A percentile compares a stretch with the other conserved stretches of the same genome.
These are phyloP conservation scores for Carex cristatella DNA, from an alignment of 176 grass and related monocot genomes.

Conservation along the genomic window DNA sequence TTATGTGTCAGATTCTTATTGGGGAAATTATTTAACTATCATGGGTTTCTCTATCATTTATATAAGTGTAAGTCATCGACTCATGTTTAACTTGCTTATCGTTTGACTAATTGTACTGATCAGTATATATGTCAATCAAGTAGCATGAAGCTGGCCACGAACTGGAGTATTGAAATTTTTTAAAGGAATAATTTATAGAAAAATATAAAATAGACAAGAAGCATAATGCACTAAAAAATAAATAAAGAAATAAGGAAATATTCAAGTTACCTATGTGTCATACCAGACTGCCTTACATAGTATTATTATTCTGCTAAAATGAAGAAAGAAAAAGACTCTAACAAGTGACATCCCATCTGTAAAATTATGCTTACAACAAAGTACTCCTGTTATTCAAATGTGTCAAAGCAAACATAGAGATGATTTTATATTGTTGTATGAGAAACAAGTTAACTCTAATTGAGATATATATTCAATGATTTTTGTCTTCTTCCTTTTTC, in stretches of 20 bases:
- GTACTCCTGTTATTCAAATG: not conserved
- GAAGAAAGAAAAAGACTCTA: not conserved
- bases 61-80: too few species aligned
- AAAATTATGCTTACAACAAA: not conserved
- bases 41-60: conserved; percentile 31
- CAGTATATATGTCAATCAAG: not conserved
- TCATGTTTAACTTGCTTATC: conserved; percentile 3
- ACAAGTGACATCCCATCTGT: not conserved
- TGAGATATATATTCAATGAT: too few species aligned
- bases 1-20: conserved; percentile 61
- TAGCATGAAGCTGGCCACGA: not conserved
- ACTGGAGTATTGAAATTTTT: not conserved
- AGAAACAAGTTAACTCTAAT: conserved; percentile 23
- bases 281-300: not conserved
- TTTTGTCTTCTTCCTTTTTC: too few species aligned
- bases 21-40: conserved; percentile 50
- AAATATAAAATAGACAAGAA: too few species aligned
- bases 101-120: not conserved
- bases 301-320: not conserved
- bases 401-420: too few species aligned
- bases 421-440: not conserved
- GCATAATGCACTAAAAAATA: too few species aligned
- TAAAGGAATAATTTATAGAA: too few species aligned
- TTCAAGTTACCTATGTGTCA: not conserved
- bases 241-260: not conserved